Evolutionary conservation across 805 yeast species (phyloP), one percentile per base, ranked within the genome.

Genomic region (Grigorovia yakushimaensis): DNA sequence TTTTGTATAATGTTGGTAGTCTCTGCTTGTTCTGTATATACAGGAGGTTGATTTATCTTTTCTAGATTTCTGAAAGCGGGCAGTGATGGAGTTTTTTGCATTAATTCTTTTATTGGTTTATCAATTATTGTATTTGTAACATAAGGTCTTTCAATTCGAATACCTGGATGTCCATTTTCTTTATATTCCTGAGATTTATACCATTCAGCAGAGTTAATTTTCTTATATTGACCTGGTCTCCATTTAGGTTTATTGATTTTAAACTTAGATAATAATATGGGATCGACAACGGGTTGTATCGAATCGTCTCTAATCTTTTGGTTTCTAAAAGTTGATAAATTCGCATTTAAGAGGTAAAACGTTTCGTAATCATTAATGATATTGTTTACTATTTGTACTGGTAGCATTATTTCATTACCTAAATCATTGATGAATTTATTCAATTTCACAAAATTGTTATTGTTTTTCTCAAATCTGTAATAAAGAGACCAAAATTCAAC

Each of bases 11-110:
- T n/a, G n/a, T n/a, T n/a, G n/a, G n/a, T n/a, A n/a, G n/a, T n/a
- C n/a, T n/a, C 33, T 27, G 33, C 13, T 27, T 39, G 42, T 27
- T 53, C 54, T 21, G 42, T 45, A 39, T 46, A 51, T 44, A 67
- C 70, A 1, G 76, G 66, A 11, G 75, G 67, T 19, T 68, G 65
- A 46, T 68, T 68, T 5, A 85, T 83, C 58, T 77, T 79, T 53
- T 84, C 89, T 8, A 81, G 78, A 56, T 80, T 79, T 51, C 73
- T 76, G 60, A 81, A 81, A 4, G 72, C 67, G 1, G 89, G 91
- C 20, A 79, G 48, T 1, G 63, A 54, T 6, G 72, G 66, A 1
- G 57, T 46, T 18, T 47, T 51, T 35, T 54, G 43, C 21, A 47
- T 54, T 42, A 63, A 57, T 21, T 50, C 45, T 23, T 55, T 53